Evolutionary conservation across 2,329 filamentous ascomycete species (phyloP).

Genomic region (Fusarium odoratissimum): DNA sequence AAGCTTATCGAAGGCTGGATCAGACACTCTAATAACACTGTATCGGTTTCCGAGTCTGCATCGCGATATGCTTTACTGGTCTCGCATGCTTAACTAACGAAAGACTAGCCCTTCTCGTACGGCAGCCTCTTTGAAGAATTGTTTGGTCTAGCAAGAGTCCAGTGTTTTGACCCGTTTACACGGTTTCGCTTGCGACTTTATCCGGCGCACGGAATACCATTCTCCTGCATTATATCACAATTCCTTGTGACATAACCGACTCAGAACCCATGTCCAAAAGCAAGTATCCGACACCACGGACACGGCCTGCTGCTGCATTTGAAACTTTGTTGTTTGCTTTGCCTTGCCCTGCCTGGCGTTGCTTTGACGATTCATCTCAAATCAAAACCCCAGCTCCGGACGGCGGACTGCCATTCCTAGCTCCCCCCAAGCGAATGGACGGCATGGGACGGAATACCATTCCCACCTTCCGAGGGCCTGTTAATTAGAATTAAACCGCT

Average conservation of each 20-base stretch:
- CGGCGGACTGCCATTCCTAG: conserved; percentile 26
- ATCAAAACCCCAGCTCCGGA: conserved; percentile 5
- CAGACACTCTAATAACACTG: background rate
- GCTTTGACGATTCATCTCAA: conserved; percentile 29
- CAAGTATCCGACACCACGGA: conserved; percentile 16
- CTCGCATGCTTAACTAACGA: background rate
- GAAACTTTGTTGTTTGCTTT: conserved; percentile 31
- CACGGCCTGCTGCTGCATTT: conserved; percentile 15
- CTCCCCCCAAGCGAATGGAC: conserved; percentile 6
- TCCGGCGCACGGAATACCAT: conserved; percentile 13
- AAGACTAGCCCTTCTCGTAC: conserved; percentile 2
- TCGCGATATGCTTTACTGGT: background rate
- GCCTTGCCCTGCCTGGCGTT: conserved; percentile 1
- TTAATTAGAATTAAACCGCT: background rate
- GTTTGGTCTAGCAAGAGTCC: background rate
- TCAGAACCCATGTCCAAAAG: conserved; percentile 22
- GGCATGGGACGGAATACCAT: conserved; percentile 22
- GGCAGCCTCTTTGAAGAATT: background rate
- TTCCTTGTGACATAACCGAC: conserved; percentile 7
- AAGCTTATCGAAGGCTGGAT: conserved; percentile 21
- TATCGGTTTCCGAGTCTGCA: background rate
- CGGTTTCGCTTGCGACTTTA: conserved; percentile 16
- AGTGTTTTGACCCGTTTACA: background rate
- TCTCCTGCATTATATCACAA: conserved; percentile 1
- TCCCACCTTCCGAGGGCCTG: conserved; percentile 29